Base-by-base conservation (phyloP, 2,329 filamentous ascomycete species). In the Arthrocladium fulminans region DNA sequence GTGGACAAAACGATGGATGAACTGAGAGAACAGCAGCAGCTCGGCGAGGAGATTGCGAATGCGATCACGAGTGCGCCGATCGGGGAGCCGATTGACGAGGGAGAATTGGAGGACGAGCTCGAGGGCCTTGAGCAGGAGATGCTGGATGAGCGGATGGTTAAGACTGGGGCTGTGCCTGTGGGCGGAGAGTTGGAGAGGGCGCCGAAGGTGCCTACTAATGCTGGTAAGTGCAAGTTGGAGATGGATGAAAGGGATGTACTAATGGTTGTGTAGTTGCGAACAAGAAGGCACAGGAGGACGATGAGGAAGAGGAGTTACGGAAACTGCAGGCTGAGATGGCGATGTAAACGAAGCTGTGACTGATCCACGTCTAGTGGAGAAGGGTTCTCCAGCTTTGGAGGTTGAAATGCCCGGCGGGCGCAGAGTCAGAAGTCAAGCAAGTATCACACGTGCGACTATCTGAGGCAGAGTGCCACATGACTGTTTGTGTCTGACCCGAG, bases 271-370 rank as follows among this genome's bases (percentile, higher is more conserved):
- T 29, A 48, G 45, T 48, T 30, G 59, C 68, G 53, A 65, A 71
- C 67, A 71, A 56, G 69, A 71, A 57, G 62, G 65, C 52, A 65
- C 81, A 85, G 63, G 88, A 95, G 66, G 89, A 96, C 66, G 90
- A 97, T 75, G 92, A 97, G 64, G 90, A 97, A 67, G 90, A 84
- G 61, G 90, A 97, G 72, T 74, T 97, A 63, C 80, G 84, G 68
- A 96, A 92, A 71, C 69, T 98, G 59, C 88, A 94, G 66, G 89
- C 88, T 29, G 90, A 96, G 69, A 97, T 97, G 90, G 89, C 89
- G 56, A 95, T 96, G 84, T 94, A 27, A 38, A 24, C n/a, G 17
- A n/a, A n/a, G n/a, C n/a, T n/a, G n/a, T n/a, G n/a, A n/a, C n/a
- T n/a, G n/a, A n/a, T n/a, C n/a, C n/a, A n/a, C n/a, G n/a, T n/a